Evolutionary conservation across 78 protist genomes (phyloP).

Genomic region (Corallochytrium limacisporum): DNA sequence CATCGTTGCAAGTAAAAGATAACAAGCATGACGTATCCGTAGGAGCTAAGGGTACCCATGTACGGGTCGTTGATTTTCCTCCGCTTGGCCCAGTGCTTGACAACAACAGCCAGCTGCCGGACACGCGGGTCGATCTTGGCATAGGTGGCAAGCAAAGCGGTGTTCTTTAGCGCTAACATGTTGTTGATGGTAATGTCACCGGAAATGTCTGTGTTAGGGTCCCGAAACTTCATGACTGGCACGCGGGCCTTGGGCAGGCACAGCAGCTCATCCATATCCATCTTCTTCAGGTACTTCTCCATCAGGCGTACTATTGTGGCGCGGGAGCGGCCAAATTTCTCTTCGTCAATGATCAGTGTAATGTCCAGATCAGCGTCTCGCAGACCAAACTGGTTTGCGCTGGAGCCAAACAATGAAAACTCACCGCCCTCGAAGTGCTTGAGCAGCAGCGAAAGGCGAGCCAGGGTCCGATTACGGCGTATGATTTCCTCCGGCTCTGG

Average conservation of each 20-base stretch:
- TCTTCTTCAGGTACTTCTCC: neutral
- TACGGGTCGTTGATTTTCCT: conserved; percentile 35
- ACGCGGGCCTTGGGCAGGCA: conserved; percentile 28
- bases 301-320: neutral
- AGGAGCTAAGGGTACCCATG: conserved; percentile 31
- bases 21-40: conserved; percentile 18
- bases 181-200: conserved; percentile 28
- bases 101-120: neutral
- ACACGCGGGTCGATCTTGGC: conserved; percentile 4
- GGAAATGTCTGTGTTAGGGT: neutral
- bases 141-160: conserved; percentile 10
- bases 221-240: conserved; percentile 31
- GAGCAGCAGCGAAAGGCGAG: too few relatives aligned
- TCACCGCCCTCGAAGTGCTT: too few relatives aligned
- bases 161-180: conserved; percentile 16
- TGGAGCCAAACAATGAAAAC: conserved; percentile 18
- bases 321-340: conserved; percentile 12
- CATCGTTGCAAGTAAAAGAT: conserved; percentile 22
- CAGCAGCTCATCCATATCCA: conserved; percentile 7
- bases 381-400: conserved; percentile 3
- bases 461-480: too few relatives aligned
- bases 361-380: conserved; percentile 16
- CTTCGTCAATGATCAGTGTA: neutral
- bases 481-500: too few relatives aligned
- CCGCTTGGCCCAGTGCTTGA: conserved; percentile 37